Base-by-base conservation (phyloP, 257 asterid species). In the Solanum chilense region DNA sequence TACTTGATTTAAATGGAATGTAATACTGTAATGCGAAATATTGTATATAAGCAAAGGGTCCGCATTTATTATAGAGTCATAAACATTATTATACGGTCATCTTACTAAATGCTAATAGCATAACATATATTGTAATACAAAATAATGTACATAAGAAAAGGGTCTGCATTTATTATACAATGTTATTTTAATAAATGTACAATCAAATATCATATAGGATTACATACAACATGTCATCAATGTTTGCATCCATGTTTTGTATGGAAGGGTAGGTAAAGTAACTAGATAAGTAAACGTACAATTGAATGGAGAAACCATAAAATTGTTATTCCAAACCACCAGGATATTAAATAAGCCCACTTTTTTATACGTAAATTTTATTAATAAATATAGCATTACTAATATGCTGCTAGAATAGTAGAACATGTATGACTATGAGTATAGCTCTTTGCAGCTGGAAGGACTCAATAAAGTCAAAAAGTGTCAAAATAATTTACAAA, bases 1-100 rank as follows among this genome's bases (percentile, higher is more conserved):
- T 88, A 89, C 66, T 90, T 66, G 58, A 70, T 39, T 29, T 74
- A 83, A 89, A 73, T 23, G 44, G 70, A 89, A 52, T 58, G 60
- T 13, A 4, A 4, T 76, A 42, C 3, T 23, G 37, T 76, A 76
- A 76, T 76, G 37, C 12, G 44, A 85, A 80, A 73, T 44, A 21
- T 27, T 9, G 10, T 14, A n/a, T 42, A 6, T 42, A 58, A 58
- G 13, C 6, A 58, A 58, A 58, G 68, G 27, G 13, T 58, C 6
- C 3, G 13, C 27, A 58, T 58, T 58, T 58, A 58, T 8, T 20
- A 47, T 14, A 47, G 1, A 14, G 5, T 20, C 27, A 58, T 58
- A 58, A 8, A 58, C 3, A 15, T 49, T 49, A 49, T 15, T 2
- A 49, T 5, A 49, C 9, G 5, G 21, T 15, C 21, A 49, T 49